Conservation (phyloP, 371 early-diverging fungal genomes). For the Lichtheimia corymbifera region DNA sequence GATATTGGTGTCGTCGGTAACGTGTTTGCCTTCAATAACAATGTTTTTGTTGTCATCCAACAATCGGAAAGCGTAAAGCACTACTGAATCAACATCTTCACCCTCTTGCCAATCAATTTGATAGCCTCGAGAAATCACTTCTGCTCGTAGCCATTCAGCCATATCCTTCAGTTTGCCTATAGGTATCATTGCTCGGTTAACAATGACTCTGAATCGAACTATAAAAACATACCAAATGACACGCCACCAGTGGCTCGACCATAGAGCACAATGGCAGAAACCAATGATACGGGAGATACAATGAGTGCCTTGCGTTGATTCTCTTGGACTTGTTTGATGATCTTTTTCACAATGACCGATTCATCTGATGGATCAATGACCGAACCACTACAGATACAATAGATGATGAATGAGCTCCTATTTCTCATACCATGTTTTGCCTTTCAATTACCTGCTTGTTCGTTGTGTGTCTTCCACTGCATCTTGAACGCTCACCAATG, state of each 20-base stretch:
- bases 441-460: conserved; percentile 19
- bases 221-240: conserved; percentile 16
- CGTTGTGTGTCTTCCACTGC: conserved; percentile 27
- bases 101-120: conserved; percentile 50
- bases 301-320: conserved; percentile 41
- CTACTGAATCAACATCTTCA: conserved; percentile 43
- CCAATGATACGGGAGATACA: conserved; percentile 40
- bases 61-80: conserved; percentile 41
- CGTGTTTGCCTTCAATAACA: conserved; percentile 48
- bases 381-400: conserved; percentile 1
- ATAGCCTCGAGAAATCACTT: conserved; percentile 26
- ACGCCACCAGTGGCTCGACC: conserved; percentile 52
- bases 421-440: background rate
- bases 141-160: conserved; percentile 42
- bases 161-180: conserved; percentile 49
- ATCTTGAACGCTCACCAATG: conserved; percentile 44
- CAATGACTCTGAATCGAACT: too few relatives aligned
- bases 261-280: conserved; percentile 43
- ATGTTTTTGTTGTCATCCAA: conserved; percentile 46
- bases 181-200: background rate
- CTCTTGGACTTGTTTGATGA: conserved; percentile 37
- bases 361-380: conserved; percentile 20
- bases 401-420: background rate
- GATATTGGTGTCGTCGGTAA: conserved; percentile 52
- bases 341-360: conserved; percentile 22